Percentiles rank a stretch among this genome's conserved stretches.
Conservation (phyloP, 2,329 filamentous ascomycete species). For the Microsporum canis region DNA sequence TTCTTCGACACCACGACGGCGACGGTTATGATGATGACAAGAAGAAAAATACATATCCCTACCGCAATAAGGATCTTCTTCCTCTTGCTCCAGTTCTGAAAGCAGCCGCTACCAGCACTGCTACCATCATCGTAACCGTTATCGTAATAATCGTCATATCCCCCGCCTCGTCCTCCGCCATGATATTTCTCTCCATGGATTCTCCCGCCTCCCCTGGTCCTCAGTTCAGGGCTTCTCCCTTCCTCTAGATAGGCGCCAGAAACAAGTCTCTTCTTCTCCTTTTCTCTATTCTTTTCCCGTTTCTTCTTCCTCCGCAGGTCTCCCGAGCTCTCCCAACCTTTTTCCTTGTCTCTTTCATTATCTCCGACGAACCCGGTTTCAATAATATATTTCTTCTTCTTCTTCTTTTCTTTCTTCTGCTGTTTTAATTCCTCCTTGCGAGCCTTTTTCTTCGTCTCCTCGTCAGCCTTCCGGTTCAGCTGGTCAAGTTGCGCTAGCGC, state of each 20-base stretch:
- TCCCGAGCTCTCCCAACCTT: slow-evolving; percentile 15
- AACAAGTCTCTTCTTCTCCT: slow-evolving; percentile 48
- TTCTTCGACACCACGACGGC: slow-evolving; percentile 58
- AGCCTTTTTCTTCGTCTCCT: slow-evolving; percentile 35
- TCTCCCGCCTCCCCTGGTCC: slow-evolving; percentile 38
- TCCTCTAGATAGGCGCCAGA: slow-evolving; percentile 61
- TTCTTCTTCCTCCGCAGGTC: slow-evolving; percentile 15
- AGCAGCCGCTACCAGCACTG: slow-evolving; percentile 25
- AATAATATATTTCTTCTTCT: slow-evolving; percentile 19
- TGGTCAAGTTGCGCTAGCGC: slow-evolving; percentile 57
- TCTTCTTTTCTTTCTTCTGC: slow-evolving; percentile 25
- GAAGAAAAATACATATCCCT: slow-evolving; percentile 42
- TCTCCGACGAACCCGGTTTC: slow-evolving; percentile 3
- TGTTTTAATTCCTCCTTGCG: slow-evolving; percentile 19
- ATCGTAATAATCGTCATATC: slow-evolving; percentile 22
- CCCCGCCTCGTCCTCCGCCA: slow-evolving; percentile 28
- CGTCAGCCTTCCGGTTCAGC: slow-evolving; percentile 46
- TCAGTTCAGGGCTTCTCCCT: slow-evolving; percentile 43
- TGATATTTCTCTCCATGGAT: slow-evolving; percentile 38
- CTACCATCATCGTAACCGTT: slow-evolving; percentile 29
- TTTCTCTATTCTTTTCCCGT: slow-evolving; percentile 19
- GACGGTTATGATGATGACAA: slow-evolving; percentile 57
- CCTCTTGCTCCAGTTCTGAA: slow-evolving; percentile 30
- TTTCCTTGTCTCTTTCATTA: slow-evolving; percentile 17
- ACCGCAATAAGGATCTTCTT: slow-evolving; percentile 45